phyloP scores from a whole-genome alignment of 331 rosid genomes.

The Rosa hybrid region DNA sequence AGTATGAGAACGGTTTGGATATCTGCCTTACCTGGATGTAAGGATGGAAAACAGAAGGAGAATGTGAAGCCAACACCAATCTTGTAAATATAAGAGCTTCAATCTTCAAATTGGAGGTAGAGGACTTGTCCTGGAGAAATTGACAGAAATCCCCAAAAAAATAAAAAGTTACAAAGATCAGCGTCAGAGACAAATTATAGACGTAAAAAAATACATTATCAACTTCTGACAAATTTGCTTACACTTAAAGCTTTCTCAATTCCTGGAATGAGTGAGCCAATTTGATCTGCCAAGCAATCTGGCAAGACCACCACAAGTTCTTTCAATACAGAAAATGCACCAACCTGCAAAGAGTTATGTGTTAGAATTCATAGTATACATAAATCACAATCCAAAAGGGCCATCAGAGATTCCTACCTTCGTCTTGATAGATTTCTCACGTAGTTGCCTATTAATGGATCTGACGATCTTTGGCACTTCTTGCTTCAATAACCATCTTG shows the following conservation, averaged over 20 bases:
- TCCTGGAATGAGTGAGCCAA: constrained; percentile 99
- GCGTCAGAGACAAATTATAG: constrained; percentile 12
- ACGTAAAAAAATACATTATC: not conserved
- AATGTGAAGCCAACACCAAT: constrained; percentile 89
- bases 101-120: constrained; percentile 96
- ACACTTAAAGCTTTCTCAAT: constrained; percentile 94
- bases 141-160: not conserved
- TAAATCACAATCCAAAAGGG: constrained; percentile 21
- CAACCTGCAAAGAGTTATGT: constrained; percentile 64
- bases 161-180: constrained; percentile 23
- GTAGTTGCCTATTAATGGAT: constrained; percentile 92
- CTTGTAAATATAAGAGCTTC: constrained; percentile 92
- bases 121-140: constrained; percentile 78
- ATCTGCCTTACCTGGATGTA: constrained; percentile 65
- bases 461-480: constrained; percentile 89
- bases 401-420: constrained; percentile 56
- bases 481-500: constrained; percentile 96
- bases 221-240: constrained; percentile 29
- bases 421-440: constrained; percentile 97
- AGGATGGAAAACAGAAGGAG: constrained; percentile 92
- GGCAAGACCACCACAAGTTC: constrained; percentile 99
- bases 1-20: not conserved
- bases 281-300: constrained; percentile 94
- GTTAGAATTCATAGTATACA: constrained; percentile 5
- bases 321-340: constrained; percentile 95